A percentile compares a stretch with the other conserved stretches of the same genome.
Conservation (phyloP, 192 early-diverging fungal species). For the Entomortierella lignicola region DNA sequence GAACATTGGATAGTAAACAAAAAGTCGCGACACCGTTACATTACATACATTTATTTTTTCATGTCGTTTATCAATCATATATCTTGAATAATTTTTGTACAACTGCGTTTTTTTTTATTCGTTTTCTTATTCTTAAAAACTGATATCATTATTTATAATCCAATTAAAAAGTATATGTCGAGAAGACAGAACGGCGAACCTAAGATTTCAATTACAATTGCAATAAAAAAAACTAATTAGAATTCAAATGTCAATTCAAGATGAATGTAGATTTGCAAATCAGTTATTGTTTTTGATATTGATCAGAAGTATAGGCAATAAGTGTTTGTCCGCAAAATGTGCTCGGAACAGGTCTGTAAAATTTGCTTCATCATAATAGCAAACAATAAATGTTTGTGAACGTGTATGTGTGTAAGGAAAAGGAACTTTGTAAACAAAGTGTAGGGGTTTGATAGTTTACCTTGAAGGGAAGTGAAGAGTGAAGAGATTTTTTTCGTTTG, state of each 20-base stretch:
- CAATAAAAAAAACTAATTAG: background rate
- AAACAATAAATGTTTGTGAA: too few relatives aligned
- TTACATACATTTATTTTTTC: too few relatives aligned
- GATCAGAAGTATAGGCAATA: constrained; percentile 36
- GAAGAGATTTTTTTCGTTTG: background rate
- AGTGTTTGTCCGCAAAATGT: constrained; percentile 48
- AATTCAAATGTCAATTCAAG: background rate
- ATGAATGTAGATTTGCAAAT: background rate
- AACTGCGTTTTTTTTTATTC: background rate
- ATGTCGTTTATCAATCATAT: background rate
- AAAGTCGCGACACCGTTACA: too few relatives aligned
- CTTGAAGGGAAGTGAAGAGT: constrained; percentile 7
- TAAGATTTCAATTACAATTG: background rate
- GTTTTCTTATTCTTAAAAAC: background rate
- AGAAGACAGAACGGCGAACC: too few relatives aligned
- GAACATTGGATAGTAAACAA: too few relatives aligned
- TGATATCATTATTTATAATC: too few relatives aligned
- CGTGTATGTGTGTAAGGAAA: background rate
- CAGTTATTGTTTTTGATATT: background rate
- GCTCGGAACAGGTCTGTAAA: constrained; percentile 55
- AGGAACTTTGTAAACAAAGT: background rate
- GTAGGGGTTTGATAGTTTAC: constrained; percentile 15
- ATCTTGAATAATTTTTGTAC: too few relatives aligned
- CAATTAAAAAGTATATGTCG: too few relatives aligned
- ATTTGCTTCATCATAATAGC: constrained; percentile 51